Evolutionary conservation across 2,329 filamentous ascomycete species (phyloP), one percentile per base, ranked within the genome.

Genomic region (Pseudocercospora pini-densiflorae): DNA sequence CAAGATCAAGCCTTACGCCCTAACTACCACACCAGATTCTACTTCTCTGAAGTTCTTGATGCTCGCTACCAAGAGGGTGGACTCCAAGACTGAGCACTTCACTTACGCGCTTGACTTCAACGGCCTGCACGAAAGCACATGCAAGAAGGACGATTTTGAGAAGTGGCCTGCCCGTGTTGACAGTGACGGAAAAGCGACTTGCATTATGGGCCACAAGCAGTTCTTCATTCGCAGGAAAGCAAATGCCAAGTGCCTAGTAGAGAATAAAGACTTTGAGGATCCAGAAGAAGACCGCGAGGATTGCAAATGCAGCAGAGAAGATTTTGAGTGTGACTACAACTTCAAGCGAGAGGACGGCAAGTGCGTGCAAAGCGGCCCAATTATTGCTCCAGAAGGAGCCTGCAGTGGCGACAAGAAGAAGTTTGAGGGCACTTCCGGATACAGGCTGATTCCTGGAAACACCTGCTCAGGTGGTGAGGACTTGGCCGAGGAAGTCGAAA

Each of bases 311-410:
- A 89, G 89, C 0, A 88, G 91, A 64, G 83, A 85, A 36, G 96
- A 99, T 78, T 99, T 97, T 77, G 95, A 99, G 80, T 99, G 95
- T 78, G 94, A 98, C 77, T 97, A 92, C 64, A 96, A 97, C 78
- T 98, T 97, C 77, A 87, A 87, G 72, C 84, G 85, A 64, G 84
- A 87, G 3, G 88, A 94, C 68, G 85, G 87, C 61, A 87, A 90
- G 68, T 98, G 95, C 77, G 83, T 88, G 24, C 85, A 87, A 7
- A 86, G 84, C 27, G 89, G 87, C 0, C 82, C 86, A 2, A 78
- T 97, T 51, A 77, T 83, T 2, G 82, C 88, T 1, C 93, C 94
- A 0, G 86, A 91, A 55, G 92, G 88, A 7, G 86, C 87, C 29
- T 99, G 95, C 79, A 88, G 91, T 75, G 86, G 88, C 49, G 83